These are phyloP conservation scores for Aspergillus clavatus DNA, from an alignment of 2,329 filamentous ascomycete genomes.

Conservation along the genomic window DNA sequence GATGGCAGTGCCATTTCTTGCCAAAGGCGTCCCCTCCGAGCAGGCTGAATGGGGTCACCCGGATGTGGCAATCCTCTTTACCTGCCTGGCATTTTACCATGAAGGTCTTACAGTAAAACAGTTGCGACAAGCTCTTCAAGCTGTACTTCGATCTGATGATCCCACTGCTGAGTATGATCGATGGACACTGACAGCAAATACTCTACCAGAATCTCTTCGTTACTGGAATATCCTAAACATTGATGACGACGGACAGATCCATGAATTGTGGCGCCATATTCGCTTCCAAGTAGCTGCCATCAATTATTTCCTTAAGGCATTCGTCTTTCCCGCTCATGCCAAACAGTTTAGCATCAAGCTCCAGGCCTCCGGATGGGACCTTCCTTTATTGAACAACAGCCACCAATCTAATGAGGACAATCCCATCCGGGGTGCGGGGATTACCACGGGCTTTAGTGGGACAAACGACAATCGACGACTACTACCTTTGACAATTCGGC, in stretches of 20 bases:
- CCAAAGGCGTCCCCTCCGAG: conserved; percentile 60
- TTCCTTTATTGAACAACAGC: conserved; percentile 44
- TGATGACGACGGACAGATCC: conserved; percentile 51
- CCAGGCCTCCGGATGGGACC: conserved; percentile 63
- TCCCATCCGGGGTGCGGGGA: conserved; percentile 9
- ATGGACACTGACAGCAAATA: conserved; percentile 40
- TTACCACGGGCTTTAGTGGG: conserved; percentile 66
- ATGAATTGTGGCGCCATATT: conserved; percentile 48
- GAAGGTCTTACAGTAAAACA: conserved; percentile 50
- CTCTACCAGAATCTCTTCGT: conserved; percentile 44
- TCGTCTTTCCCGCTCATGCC: conserved; percentile 62
- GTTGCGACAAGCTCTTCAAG: conserved; percentile 46
- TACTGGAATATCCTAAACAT: conserved; percentile 57
- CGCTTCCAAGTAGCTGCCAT: conserved; percentile 49
- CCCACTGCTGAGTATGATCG: conserved; percentile 53
- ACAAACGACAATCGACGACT: conserved; percentile 62
- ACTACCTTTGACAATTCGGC: conserved; percentile 57
- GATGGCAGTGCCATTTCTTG: conserved; percentile 60
- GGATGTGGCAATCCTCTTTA: conserved; percentile 61
- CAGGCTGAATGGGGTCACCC: conserved; percentile 65
- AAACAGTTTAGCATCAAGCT: conserved; percentile 62
- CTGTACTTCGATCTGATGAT: conserved; percentile 53
- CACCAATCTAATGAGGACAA: conserved; percentile 8
- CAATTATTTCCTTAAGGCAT: conserved; percentile 58
- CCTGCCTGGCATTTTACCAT: conserved; percentile 65